Evolutionary conservation across 202 grass and related monocot species (phyloP), one percentile per base, ranked within the genome.

Genomic region (Bolboschoenoplectus hybrid): DNA sequence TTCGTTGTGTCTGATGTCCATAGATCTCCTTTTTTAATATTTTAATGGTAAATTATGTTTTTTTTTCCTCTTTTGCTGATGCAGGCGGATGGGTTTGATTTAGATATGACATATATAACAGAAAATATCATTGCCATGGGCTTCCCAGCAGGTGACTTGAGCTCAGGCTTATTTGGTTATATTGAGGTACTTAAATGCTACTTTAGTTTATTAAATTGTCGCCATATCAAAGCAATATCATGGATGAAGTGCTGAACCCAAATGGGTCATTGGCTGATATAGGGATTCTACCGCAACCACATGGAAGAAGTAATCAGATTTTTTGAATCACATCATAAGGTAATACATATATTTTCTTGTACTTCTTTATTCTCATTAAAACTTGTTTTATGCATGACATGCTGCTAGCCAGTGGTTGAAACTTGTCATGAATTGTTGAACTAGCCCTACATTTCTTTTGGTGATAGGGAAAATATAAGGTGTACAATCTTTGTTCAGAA

Each of bases 241-340:
- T 45, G 63, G 7, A 13, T 44, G 13, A 71, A 67, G 62, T 84
- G 65, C 65, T 41, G 35, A 71, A 71, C 38, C 17, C 50, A 58
- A 81, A 86, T 82, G 13, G 51, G 74, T 67, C 38, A 63, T 55
- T 88, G 58, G 6, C 35, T 77, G 19, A 69, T 88, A 41, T 64
- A 91, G 89, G 89, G 89, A 34, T 91, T 91, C 66, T 91, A 91
- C 57, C 85, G 89, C 36, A 91, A 91, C 67, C 89, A 91, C 67
- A 91, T 91, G 89, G 89, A 91, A 78, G 89, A 91, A 91, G 89
- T 91, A 56, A 91, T 91, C 57, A 91, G 87, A 50, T 91, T 88
- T 81, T 91, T 91, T 51, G 89, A 91, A 78, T 81, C 86, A 75
- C 85, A 84, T 68, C 89, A 91, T 60, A 91, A 83, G 86, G 89